Evolutionary conservation across 2,329 filamentous ascomycete species (phyloP).

Genomic region (Beauveria sp.): DNA sequence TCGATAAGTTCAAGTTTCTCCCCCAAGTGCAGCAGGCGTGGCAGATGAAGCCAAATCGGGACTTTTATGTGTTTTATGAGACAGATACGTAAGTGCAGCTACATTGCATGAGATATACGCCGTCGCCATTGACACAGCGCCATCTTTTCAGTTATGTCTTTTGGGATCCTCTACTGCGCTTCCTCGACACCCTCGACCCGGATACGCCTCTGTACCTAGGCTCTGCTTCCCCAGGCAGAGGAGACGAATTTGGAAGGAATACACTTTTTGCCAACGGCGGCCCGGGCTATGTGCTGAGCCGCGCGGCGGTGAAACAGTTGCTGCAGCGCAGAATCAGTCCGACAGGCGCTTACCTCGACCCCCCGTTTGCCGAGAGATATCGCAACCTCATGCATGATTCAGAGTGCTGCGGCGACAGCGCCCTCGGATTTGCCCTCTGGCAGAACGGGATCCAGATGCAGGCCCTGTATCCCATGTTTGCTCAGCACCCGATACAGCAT

Average conservation of each 20-base stretch:
- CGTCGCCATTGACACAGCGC: neutral
- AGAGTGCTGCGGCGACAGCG: constrained; percentile 15
- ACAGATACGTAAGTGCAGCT: constrained; percentile 40
- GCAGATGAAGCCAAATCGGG: constrained; percentile 35
- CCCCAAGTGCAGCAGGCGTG: constrained; percentile 46
- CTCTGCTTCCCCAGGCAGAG: constrained; percentile 4
- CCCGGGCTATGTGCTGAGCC: constrained; percentile 14
- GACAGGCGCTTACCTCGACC: constrained; percentile 6
- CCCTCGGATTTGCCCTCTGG: constrained; percentile 8
- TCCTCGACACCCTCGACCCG: constrained; percentile 12
- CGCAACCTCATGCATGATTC: neutral
- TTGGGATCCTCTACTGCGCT: constrained; percentile 15
- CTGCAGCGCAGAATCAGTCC: constrained; percentile 1
- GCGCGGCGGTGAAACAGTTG: constrained; percentile 13
- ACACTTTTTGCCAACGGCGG: constrained; percentile 15
- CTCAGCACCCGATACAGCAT: constrained; percentile 5
- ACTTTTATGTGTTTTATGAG: constrained; percentile 51
- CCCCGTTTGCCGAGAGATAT: constrained; percentile 6
- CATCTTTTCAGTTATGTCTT: constrained; percentile 10
- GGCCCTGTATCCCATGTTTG: constrained; percentile 13
- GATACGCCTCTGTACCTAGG: constrained; percentile 4
- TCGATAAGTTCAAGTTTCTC: constrained; percentile 52
- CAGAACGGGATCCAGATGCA: constrained; percentile 9
- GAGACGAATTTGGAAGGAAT: neutral
- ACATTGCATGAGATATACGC: no score